Evolutionary conservation across 345 rosid species (phyloP).

Genomic region (Stellera chamaejasme): DNA sequence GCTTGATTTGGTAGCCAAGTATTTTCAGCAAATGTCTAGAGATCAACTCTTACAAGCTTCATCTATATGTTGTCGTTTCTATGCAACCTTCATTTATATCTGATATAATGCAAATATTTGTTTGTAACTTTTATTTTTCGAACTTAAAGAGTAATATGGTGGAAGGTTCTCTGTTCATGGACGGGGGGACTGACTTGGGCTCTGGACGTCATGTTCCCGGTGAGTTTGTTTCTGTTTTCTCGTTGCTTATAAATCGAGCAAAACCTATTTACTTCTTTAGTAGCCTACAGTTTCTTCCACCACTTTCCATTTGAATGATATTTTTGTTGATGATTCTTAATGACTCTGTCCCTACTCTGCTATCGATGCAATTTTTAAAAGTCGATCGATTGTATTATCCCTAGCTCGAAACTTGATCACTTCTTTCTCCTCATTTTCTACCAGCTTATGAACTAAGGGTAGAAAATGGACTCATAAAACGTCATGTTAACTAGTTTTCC

Average conservation of each 20-base stretch:
- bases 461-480: no score
- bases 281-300: no score
- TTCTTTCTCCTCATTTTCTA: no score
- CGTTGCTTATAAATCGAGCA: constrained; percentile 5
- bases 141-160: constrained; percentile 44
- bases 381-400: no score
- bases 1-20: background rate
- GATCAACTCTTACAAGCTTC: background rate
- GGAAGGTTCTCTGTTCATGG: constrained; percentile 68
- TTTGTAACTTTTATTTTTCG: background rate
- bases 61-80: constrained; percentile 4
- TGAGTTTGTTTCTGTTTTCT: constrained; percentile 22
- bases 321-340: background rate
- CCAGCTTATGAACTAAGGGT: no score
- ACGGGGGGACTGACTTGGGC: constrained; percentile 71
- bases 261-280: no score
- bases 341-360: background rate
- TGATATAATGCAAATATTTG: background rate
- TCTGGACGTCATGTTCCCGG: constrained; percentile 69
- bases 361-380: background rate
- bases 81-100: background rate
- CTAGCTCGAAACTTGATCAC: no score
- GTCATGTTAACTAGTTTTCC: background rate
- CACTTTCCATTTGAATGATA: no score
- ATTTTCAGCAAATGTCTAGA: background rate